Evolutionary conservation across 305 asterid genomes (phyloP).

Genomic region (Fraxinus platypoda): DNA sequence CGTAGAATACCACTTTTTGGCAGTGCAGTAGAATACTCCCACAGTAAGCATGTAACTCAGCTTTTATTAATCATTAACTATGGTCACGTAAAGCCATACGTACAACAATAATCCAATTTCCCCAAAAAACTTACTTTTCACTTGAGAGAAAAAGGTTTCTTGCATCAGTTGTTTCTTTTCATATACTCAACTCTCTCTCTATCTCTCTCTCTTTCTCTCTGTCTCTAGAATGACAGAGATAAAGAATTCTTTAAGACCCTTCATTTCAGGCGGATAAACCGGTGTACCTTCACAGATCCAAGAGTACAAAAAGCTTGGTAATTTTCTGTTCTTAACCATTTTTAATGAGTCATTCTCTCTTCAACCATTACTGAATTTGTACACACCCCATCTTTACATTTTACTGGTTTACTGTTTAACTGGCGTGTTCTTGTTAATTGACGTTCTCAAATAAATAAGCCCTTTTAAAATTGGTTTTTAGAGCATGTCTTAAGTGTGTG

Average conservation of each 20-base stretch:
- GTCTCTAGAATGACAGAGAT: slow-evolving; percentile 14
- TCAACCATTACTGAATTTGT: not conserved
- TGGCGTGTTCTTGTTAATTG: not conserved
- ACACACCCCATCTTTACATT: slow-evolving; percentile 26
- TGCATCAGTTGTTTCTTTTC: slow-evolving; percentile 10
- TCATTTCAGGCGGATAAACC: slow-evolving; percentile 42
- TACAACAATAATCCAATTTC: not conserved
- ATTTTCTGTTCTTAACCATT: not conserved
- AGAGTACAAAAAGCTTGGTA: slow-evolving; percentile 20
- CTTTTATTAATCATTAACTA: not conserved
- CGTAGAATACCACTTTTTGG: not conserved
- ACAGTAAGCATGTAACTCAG: not conserved
- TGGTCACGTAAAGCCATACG: not conserved
- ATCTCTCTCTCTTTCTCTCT: slow-evolving; percentile 26
- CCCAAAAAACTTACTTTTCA: not conserved
- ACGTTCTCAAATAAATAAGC: not conserved
- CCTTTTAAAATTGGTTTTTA: not conserved
- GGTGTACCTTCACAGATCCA: slow-evolving; percentile 34
- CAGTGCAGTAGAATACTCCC: not conserved
- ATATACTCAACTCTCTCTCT: slow-evolving; percentile 26
- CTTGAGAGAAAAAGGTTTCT: not conserved
- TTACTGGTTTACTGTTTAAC: not conserved
- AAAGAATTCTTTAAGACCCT: slow-evolving; percentile 26
- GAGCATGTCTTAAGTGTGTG: not conserved
- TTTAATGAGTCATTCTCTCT: not conserved